Base-by-base conservation (phyloP, 495 filamentous ascomycete genomes). In the Talaromyces liani region DNA sequence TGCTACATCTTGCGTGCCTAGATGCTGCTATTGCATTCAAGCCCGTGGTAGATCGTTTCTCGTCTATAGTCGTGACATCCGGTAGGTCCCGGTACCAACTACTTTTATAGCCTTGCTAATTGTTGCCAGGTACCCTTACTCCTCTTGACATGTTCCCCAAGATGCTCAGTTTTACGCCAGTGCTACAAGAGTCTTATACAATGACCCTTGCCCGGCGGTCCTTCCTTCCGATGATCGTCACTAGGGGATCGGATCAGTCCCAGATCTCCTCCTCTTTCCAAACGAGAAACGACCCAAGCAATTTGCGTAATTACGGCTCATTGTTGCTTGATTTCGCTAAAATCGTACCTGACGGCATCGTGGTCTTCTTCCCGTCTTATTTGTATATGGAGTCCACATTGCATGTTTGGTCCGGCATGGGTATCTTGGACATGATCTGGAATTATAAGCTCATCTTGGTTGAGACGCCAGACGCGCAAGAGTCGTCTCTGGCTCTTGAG, bases 331-430 rank as follows among this genome's bases (percentile, higher is more conserved):
- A 98, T 69, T 97, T 99, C 69, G 85, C 91, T 39, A 92, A 89
- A 72, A 87, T 97, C 66, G 98, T 94, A 0, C 95, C 95, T 0
- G 95, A 99, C 68, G 95, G 95, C 60, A 86, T 99, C 75, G 94
- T 98, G 34, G 95, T 99, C 56, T 99, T 99, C 81, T 99, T 99
- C 75, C 95, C 95, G 0, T 95, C 91, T 1, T 99, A 99, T 70
- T 84, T 99, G 2, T 99, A 99, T 79, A 98, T 99, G 95, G 95
- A 99, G 70, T 91, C 87, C 41, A 97, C 98, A 71, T 97, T 99
- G 71, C 91, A 86, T 73, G 96, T 96, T 88, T 99, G 95, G 95
- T 94, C 98, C 71, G 90, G 91, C 63, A 97, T 97, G 91, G 91
- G 91, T 51, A 96, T 97, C 64, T 77, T 99, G 39, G 94, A 99